Evolutionary conservation across 768 basidiomycete species (phyloP), one percentile per base, ranked within the genome.

Genomic region (Mycena latifolia): DNA sequence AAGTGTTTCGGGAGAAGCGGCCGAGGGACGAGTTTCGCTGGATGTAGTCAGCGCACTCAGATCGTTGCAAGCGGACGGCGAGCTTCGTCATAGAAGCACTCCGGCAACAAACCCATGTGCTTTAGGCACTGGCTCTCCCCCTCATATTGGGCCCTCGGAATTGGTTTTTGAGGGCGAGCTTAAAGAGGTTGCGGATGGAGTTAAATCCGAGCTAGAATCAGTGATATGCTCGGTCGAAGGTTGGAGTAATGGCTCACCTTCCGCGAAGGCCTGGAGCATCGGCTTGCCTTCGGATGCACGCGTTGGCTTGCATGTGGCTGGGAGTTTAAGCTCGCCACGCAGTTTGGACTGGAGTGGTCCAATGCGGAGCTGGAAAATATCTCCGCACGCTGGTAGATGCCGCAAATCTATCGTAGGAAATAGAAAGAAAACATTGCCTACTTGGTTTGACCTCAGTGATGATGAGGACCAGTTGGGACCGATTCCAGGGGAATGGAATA

Each of bases 381-480:
- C 31, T 33, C 12, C 12, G 31, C 12, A 33, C 12, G 31, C 31
- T 33, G 31, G 7, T 33, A 33, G 12, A 12, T 6, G 12, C 31
- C 7, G 31, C 7, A 33, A 5, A 6, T 33, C 31, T 6, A 5
- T 12, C 31, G 31, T 33, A 33, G 12, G 12, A 12, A 33, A 33
- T 33, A 12, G 45, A 24, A n/a, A 33, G 7, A 56, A 61, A 18
- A 61, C 56, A 12, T 61, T 61, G 15, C 65, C 65, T 1, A 45
- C 53, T n/a, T 66, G 59, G 59, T 66, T 66, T 20, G 59, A 56
- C 22, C 20, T 61, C 5, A 56, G 59, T 17, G 3, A 22, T 7
- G 58, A 66, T 20, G 53, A 55, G 3, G 59, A 66, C 29, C 54
- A 66, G 25, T 48, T 61, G 5, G 65, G 65, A 5, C 65, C 65